Evolutionary conservation across 306 rosid species (phyloP), one percentile per base, ranked within the genome.

Genomic region (Quercus bicolor): DNA sequence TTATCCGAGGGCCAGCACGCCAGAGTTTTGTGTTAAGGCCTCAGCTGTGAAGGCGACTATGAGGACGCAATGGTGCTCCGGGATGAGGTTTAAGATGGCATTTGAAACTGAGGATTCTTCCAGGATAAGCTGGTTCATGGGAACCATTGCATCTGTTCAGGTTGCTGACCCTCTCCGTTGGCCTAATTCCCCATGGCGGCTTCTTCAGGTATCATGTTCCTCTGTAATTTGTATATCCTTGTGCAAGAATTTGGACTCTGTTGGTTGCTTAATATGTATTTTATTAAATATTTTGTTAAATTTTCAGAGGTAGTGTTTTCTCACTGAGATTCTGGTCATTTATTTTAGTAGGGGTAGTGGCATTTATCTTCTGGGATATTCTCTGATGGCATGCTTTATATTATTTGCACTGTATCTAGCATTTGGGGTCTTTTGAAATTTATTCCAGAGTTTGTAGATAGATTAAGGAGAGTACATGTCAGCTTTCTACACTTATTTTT

Each of bases 51-150:
- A 81, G 64, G 88, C 85, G 2, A 96, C 99, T 11, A 82, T 91
- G 94, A 84, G 98, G 85, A 90, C 85, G 61, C 94, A 91, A 72
- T 95, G 99, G 99, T 85, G 90, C 75, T 72, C 87, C n/a, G 98
- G 97, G 8, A 87, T 93, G 97, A 90, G 99, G 91, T 95, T 95
- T 79, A 95, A 95, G 88, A 95, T 95, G 99, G 87, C 98, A n/a
- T 95, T 95, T 84, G 98, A 95, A 78, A 95, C 99, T 0, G 99
- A 95, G 86, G 99, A 93, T 85, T 93, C 98, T 61, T 93, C 98
- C 7, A 78, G 98, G 81, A 95, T 93, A 0, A 95, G 99, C 82
- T 95, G 99, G 99, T 93, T 95, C 71, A 93, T 95, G 99, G 99
- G 99, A 10, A 91, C 99, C 33, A 84, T 91, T n/a, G 56, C 93